A percentile compares a stretch with the other conserved stretches of the same genome.
phyloP scores from a whole-genome alignment of 306 rosid genomes.

The Clitoria ternatea region DNA sequence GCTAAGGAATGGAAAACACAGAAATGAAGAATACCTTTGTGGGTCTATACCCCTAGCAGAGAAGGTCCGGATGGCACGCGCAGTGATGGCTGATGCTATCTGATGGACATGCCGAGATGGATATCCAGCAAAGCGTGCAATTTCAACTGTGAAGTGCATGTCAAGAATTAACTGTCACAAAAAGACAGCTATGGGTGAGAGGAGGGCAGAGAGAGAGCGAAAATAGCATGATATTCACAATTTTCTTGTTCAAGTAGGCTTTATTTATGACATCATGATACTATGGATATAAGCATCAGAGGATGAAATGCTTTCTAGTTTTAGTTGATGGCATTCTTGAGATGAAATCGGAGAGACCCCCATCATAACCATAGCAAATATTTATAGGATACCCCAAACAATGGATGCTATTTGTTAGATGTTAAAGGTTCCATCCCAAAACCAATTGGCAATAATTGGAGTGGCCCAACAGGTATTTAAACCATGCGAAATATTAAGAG shows the following conservation, averaged over 20 bases:
- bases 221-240: background rate
- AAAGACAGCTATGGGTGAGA: slow-evolving; percentile 21
- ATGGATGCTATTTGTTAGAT: background rate
- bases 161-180: slow-evolving; percentile 84
- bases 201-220: background rate
- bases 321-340: background rate
- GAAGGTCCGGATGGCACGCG: slow-evolving; percentile 89
- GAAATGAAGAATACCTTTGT: slow-evolving; percentile 58
- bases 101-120: slow-evolving; percentile 89
- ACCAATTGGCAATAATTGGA: too few relatives aligned
- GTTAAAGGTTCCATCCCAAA: too few relatives aligned
- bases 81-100: slow-evolving; percentile 82
- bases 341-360: background rate
- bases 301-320: background rate
- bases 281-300: background rate
- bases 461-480: too few relatives aligned
- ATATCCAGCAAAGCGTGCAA: slow-evolving; percentile 88
- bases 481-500: too few relatives aligned
- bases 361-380: background rate
- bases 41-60: slow-evolving; percentile 78
- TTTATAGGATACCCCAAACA: background rate
- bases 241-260: background rate
- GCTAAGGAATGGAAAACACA: slow-evolving; percentile 8
- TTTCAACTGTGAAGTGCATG: slow-evolving; percentile 98
- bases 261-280: background rate